phyloP scores from a whole-genome alignment of 169 alveolate species.

The Babesia gibsoni region DNA sequence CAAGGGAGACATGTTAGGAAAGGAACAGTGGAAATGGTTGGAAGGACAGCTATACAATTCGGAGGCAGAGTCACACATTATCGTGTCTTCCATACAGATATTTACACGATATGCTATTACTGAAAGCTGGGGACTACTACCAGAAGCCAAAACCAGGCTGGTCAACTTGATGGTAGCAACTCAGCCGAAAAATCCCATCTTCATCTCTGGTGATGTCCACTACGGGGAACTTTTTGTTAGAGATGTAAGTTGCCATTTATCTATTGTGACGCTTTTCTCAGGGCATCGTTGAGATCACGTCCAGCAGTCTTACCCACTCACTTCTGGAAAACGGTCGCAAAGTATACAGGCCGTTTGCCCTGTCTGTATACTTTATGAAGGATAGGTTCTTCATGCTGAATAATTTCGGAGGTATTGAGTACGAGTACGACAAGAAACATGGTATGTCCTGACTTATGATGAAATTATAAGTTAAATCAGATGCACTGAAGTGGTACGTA shows the following conservation, averaged over 20 bases:
- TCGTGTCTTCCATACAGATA: conserved; percentile 86
- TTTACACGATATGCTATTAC: conserved; percentile 53
- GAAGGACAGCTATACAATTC: conserved; percentile 83
- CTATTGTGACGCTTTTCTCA: neutral
- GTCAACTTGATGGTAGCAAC: conserved; percentile 64
- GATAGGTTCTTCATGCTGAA: conserved; percentile 29
- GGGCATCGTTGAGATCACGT: conserved; percentile 60
- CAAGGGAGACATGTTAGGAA: conserved; percentile 83
- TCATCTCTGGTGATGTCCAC: conserved; percentile 85
- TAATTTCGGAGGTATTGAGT: conserved; percentile 58
- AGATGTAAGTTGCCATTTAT: conserved; percentile 36
- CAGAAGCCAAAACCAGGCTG: conserved; percentile 72
- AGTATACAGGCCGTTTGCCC: conserved; percentile 1
- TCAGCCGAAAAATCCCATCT: conserved; percentile 75
- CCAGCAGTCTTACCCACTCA: conserved; percentile 63
- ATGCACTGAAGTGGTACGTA: conserved; percentile 42
- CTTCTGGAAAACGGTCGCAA: neutral
- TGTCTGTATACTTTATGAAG: conserved; percentile 4
- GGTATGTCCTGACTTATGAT: neutral
- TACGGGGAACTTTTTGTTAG: conserved; percentile 63
- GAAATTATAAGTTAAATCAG: neutral
- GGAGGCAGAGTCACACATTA: conserved; percentile 78
- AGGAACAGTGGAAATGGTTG: conserved; percentile 88
- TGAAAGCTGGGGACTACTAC: conserved; percentile 83
- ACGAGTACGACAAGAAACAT: conserved; percentile 11